Percentiles rank a stretch among this genome's conserved stretches.
These are phyloP conservation scores for Nephelium lappaceum DNA, from an alignment of 345 rosid species.

Conservation along the genomic window DNA sequence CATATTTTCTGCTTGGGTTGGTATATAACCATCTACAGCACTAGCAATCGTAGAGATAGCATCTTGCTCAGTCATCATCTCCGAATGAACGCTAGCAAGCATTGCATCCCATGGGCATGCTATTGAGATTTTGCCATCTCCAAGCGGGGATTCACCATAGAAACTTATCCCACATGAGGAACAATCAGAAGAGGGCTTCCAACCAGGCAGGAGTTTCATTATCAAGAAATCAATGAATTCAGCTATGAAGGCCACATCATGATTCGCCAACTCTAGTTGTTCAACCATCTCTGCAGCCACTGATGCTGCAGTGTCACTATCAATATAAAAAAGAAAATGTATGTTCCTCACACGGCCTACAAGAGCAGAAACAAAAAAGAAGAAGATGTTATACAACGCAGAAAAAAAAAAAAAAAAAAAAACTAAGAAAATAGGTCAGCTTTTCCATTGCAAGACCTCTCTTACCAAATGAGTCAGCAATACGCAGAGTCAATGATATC, in stretches of 20 bases:
- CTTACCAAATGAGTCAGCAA: slow-evolving; percentile 57
- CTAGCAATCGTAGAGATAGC: slow-evolving; percentile 12
- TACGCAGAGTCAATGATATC: slow-evolving; percentile 55
- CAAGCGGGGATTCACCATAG: slow-evolving; percentile 20
- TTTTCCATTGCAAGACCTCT: slow-evolving; percentile 8
- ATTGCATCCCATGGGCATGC: slow-evolving; percentile 35
- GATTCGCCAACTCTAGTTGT: slow-evolving; percentile 63
- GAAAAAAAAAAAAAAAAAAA: no score
- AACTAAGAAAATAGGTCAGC: not conserved
- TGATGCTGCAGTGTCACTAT: slow-evolving; percentile 67
- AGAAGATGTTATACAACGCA: not conserved
- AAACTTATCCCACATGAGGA: slow-evolving; percentile 28
- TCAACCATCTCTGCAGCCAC: slow-evolving; percentile 86
- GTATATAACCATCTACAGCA: slow-evolving; percentile 18
- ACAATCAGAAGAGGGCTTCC: slow-evolving; percentile 44
- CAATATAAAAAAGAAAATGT: slow-evolving; percentile 69
- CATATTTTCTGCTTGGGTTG: slow-evolving; percentile 17
- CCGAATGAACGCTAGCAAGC: slow-evolving; percentile 25
- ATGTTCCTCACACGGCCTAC: slow-evolving; percentile 62
- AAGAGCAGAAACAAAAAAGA: not conserved
- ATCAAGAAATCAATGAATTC: slow-evolving; percentile 70
- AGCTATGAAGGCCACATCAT: slow-evolving; percentile 73
- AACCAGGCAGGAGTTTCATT: slow-evolving; percentile 47
- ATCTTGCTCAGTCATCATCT: slow-evolving; percentile 19
- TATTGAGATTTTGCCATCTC: slow-evolving; percentile 23